Evolutionary conservation across 2,329 filamentous ascomycete genomes (phyloP).

Genomic region (Ascochyta fabae): DNA sequence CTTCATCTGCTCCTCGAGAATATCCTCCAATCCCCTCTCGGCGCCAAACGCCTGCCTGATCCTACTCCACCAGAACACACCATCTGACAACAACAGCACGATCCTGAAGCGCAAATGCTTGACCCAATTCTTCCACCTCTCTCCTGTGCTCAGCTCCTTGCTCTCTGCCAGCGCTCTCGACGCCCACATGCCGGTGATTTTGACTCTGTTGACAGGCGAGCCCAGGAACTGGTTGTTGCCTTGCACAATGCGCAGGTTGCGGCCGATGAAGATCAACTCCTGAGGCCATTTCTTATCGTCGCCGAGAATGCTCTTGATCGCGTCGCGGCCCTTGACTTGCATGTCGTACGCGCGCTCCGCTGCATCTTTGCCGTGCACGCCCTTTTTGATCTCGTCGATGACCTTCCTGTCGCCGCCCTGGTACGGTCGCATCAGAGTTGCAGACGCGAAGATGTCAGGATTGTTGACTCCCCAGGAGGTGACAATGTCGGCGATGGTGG

Average conservation of each 20-base stretch:
- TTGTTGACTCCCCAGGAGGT: slow-evolving; percentile 85
- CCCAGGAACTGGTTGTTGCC: slow-evolving; percentile 92
- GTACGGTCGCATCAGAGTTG: slow-evolving; percentile 89
- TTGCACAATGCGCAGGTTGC: slow-evolving; percentile 92
- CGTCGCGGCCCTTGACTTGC: slow-evolving; percentile 73
- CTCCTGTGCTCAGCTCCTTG: slow-evolving; percentile 65
- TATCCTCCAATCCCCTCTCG: slow-evolving; percentile 90
- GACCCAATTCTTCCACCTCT: slow-evolving; percentile 73
- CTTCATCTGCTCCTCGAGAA: slow-evolving; percentile 86
- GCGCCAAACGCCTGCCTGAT: slow-evolving; percentile 76
- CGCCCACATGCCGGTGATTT: slow-evolving; percentile 93
- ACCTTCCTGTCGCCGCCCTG: slow-evolving; percentile 78
- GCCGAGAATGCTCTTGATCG: slow-evolving; percentile 78
- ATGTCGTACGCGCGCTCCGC: slow-evolving; percentile 75
- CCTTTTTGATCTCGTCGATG: slow-evolving; percentile 63
- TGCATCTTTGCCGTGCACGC: slow-evolving; percentile 61
- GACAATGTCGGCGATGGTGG: slow-evolving; percentile 75
- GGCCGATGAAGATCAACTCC: slow-evolving; percentile 89
- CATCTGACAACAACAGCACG: slow-evolving; percentile 76
- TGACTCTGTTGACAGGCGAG: slow-evolving; percentile 87
- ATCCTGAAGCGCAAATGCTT: slow-evolving; percentile 81
- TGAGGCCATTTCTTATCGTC: slow-evolving; percentile 90
- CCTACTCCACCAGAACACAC: slow-evolving; percentile 83
- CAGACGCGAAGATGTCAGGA: slow-evolving; percentile 88
- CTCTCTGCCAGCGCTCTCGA: slow-evolving; percentile 81